Evolutionary conservation across 2,329 filamentous ascomycete species (phyloP).

Genomic region (Thielaviopsis ethacetica): DNA sequence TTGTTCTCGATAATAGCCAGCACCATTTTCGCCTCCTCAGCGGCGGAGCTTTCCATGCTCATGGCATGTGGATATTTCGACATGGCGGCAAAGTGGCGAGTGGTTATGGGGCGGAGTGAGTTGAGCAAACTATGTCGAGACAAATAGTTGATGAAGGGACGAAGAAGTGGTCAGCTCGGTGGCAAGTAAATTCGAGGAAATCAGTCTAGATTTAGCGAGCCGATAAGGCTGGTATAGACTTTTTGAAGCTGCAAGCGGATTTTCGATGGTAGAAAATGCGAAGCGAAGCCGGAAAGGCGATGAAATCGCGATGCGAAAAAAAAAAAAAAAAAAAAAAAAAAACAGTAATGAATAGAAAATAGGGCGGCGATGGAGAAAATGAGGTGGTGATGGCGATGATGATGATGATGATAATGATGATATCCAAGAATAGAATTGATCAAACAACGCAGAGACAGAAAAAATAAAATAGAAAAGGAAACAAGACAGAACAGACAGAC

Average conservation of each 20-base stretch:
- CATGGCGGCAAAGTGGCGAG: too few species aligned
- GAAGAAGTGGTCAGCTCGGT: too few species aligned
- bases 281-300: not conserved
- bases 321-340: not conserved
- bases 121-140: conserved; percentile 7
- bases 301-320: not conserved
- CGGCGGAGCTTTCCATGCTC: conserved; percentile 62
- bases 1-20: conserved; percentile 45
- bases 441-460: not conserved
- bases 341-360: too few species aligned
- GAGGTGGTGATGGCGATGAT: not conserved
- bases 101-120: too few species aligned
- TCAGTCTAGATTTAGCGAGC: too few species aligned
- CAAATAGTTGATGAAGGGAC: not conserved
- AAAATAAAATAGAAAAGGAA: not conserved
- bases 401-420: not conserved
- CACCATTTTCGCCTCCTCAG: conserved; percentile 62
- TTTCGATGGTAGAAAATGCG: not conserved
- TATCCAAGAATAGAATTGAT: too few species aligned
- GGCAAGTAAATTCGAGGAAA: too few species aligned
- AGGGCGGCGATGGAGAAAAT: not conserved
- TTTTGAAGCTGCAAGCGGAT: not conserved
- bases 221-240: too few species aligned
- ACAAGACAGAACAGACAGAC: not conserved
- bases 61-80: conserved; percentile 28